A percentile compares a stretch with the other conserved stretches of the same genome.
phyloP scores from a whole-genome alignment of 441 rosid genomes.

The Bocquillonia castaneifolia region DNA sequence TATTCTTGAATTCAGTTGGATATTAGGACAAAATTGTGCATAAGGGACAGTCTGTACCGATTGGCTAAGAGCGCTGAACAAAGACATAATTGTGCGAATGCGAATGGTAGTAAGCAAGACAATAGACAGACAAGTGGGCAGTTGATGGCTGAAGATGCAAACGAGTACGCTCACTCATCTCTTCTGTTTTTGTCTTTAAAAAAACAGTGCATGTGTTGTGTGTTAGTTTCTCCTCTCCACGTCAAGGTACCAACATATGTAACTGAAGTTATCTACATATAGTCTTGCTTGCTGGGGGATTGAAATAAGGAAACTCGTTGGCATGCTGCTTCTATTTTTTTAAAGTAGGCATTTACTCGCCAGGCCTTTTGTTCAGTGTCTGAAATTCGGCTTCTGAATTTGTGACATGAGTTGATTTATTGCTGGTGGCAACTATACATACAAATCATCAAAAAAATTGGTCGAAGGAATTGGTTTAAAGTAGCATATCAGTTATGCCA shows the following conservation, averaged over 20 bases:
- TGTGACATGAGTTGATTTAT: background rate
- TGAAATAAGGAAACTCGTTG: background rate
- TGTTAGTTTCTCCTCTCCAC: background rate
- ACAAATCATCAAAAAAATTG: background rate
- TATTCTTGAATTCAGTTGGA: conserved; percentile 63
- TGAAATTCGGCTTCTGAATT: background rate
- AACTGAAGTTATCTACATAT: background rate
- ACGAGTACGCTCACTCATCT: conserved; percentile 40
- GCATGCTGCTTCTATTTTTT: background rate
- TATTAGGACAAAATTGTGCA: conserved; percentile 77
- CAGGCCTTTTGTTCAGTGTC: background rate
- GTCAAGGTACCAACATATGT: background rate
- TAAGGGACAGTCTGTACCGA: conserved; percentile 86
- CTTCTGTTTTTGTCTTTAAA: conserved; percentile 1
- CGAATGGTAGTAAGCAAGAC: conserved; percentile 38
- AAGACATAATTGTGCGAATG: conserved; percentile 48
- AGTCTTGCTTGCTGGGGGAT: background rate
- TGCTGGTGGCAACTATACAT: background rate
- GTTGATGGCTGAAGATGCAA: conserved; percentile 45
- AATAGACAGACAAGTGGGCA: conserved; percentile 34
- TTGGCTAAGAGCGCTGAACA: conserved; percentile 86
- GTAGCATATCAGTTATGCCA: background rate
- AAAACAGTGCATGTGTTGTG: background rate
- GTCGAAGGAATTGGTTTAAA: background rate
- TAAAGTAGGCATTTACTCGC: background rate